These are phyloP conservation scores for Daldinia caldariorum DNA, from an alignment of 495 filamentous ascomycete genomes.

Conservation along the genomic window DNA sequence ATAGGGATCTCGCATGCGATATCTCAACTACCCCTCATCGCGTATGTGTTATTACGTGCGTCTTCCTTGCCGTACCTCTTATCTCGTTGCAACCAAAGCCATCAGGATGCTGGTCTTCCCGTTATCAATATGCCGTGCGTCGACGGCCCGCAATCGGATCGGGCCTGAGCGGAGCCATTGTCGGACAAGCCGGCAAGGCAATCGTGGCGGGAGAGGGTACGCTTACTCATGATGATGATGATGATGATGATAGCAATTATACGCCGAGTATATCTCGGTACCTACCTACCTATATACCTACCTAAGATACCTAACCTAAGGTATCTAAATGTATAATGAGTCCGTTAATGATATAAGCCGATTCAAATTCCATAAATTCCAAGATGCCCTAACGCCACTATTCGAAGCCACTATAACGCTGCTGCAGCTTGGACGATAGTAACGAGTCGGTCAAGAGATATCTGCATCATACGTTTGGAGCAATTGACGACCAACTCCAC, in stretches of 20 bases:
- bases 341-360: no score
- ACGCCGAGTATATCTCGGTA: no score
- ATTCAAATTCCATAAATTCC: no score
- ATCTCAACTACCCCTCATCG: conserved; percentile 4
- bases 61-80: neutral
- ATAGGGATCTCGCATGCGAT: neutral
- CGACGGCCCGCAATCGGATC: neutral
- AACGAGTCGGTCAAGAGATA: neutral
- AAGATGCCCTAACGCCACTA: no score
- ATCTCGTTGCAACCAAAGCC: conserved; percentile 7
- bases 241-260: no score
- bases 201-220: neutral
- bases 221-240: no score
- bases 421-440: no score
- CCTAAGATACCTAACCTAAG: no score
- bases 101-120: neutral
- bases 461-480: conserved; percentile 5
- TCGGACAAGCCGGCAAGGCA: neutral
- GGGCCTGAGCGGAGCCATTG: conserved; percentile 3
- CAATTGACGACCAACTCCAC: conserved; percentile 54
- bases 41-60: neutral
- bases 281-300: no score
- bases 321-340: no score
- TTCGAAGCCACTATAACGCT: no score
- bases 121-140: neutral